Conservation (phyloP, 2,329 filamentous ascomycete species). For the Trichophyton mentagrophytes region DNA sequence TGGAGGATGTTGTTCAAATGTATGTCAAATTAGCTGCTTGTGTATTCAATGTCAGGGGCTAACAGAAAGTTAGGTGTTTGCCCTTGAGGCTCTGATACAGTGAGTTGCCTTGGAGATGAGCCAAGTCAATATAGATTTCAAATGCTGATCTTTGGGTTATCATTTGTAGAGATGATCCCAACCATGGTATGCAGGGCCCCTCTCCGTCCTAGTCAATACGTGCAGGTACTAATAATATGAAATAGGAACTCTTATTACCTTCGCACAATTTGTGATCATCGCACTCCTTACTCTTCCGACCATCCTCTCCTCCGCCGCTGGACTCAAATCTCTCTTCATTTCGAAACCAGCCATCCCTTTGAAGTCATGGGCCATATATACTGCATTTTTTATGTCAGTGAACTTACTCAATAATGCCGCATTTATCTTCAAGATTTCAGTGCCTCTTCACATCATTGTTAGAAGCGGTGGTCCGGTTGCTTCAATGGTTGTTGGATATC, state of each 20-base stretch:
- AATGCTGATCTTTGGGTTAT: neutral
- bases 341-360: slow-evolving; percentile 69
- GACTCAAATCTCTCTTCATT: slow-evolving; percentile 57
- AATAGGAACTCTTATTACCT: slow-evolving; percentile 71
- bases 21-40: slow-evolving; percentile 33
- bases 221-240: neutral
- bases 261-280: slow-evolving; percentile 78
- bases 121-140: neutral
- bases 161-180: slow-evolving; percentile 57
- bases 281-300: slow-evolving; percentile 63
- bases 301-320: slow-evolving; percentile 52
- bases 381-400: slow-evolving; percentile 79
- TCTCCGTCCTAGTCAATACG: neutral
- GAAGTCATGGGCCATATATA: slow-evolving; percentile 74
- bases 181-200: slow-evolving; percentile 50
- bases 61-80: slow-evolving; percentile 57
- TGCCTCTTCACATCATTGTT: slow-evolving; percentile 92
- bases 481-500: slow-evolving; percentile 78
- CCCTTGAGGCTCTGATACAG: slow-evolving; percentile 89
- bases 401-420: slow-evolving; percentile 97
- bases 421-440: slow-evolving; percentile 91
- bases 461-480: slow-evolving; percentile 91
- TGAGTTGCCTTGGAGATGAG: slow-evolving; percentile 35
- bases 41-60: neutral
- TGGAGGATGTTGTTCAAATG: slow-evolving; percentile 89